Conservation (phyloP, 805 yeast genomes). For the Starmera caribaea region DNA sequence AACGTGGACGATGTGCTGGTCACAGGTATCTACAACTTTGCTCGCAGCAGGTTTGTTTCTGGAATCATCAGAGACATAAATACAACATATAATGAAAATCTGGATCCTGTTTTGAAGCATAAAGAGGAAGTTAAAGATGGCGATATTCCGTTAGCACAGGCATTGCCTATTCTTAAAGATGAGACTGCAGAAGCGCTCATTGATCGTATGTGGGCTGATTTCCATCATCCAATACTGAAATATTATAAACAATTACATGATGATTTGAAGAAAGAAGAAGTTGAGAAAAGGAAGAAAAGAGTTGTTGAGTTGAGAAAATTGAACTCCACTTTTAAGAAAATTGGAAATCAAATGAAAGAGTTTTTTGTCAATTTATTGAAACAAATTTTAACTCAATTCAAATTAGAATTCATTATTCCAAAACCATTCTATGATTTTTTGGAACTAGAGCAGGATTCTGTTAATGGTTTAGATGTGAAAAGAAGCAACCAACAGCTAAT, state of each 20-base stretch:
- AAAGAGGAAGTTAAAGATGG: not conserved
- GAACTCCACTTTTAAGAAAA: conserved; percentile 41
- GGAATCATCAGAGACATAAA: conserved; percentile 32
- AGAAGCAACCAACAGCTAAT: conserved; percentile 7
- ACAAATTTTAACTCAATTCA: conserved; percentile 27
- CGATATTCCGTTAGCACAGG: conserved; percentile 7
- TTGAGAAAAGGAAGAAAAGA: conserved; percentile 8
- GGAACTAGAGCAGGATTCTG: conserved; percentile 1
- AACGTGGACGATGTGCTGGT: conserved; percentile 14
- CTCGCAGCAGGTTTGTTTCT: conserved; percentile 35
- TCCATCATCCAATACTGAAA: conserved; percentile 57
- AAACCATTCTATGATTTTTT: conserved; percentile 8
- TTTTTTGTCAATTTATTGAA: conserved; percentile 38
- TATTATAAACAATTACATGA: conserved; percentile 23
- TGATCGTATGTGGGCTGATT: conserved; percentile 47
- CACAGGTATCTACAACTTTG: conserved; percentile 35
- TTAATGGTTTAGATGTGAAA: conserved; percentile 5
- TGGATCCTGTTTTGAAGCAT: not conserved
- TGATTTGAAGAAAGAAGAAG: conserved; percentile 10
- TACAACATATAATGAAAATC: conserved; percentile 2
- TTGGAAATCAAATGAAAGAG: conserved; percentile 33
- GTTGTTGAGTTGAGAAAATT: conserved; percentile 49
- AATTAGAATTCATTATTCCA: conserved; percentile 21
- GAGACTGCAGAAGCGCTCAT: conserved; percentile 25
- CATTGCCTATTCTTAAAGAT: not conserved